Conservation (phyloP, 2,329 filamentous ascomycete species). For the Pezicula radicicola region DNA sequence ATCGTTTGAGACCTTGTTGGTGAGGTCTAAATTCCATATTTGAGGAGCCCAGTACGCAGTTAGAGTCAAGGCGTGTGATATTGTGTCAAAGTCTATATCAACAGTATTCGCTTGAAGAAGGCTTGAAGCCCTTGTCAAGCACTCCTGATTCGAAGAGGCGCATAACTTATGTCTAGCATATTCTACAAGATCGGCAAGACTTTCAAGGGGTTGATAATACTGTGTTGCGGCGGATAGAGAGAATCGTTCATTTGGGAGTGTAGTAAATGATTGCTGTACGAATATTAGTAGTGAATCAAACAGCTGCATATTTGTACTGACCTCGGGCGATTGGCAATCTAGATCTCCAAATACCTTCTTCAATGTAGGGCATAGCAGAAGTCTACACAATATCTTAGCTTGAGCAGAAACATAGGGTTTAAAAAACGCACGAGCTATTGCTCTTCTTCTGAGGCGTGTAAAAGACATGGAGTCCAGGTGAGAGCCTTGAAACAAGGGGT, state of each 20-base stretch:
- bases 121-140: conserved; percentile 43
- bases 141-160: conserved; percentile 39
- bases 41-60: conserved; percentile 59
- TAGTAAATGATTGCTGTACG: conserved; percentile 57
- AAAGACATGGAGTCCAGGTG: conserved; percentile 79
- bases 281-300: conserved; percentile 8
- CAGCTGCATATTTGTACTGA: not conserved
- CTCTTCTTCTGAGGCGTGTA: conserved; percentile 53
- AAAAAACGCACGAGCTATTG: conserved; percentile 15
- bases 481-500: conserved; percentile 71
- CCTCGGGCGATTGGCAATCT: conserved; percentile 48
- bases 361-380: conserved; percentile 55
- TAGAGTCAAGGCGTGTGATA: conserved; percentile 61
- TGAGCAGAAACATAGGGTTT: not conserved
- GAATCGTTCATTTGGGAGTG: conserved; percentile 56
- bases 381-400: conserved; percentile 27
- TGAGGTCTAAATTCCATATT: conserved; percentile 20
- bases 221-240: conserved; percentile 63
- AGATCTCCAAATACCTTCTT: conserved; percentile 53
- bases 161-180: conserved; percentile 55
- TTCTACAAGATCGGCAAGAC: conserved; percentile 49
- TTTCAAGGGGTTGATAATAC: conserved; percentile 65
- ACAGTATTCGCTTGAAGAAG: conserved; percentile 58
- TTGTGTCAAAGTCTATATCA: conserved; percentile 75
- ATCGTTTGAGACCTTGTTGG: conserved; percentile 32